phyloP scores from a whole-genome alignment of 768 basidiomycete genomes.

The Auriscalpium vulgare region DNA sequence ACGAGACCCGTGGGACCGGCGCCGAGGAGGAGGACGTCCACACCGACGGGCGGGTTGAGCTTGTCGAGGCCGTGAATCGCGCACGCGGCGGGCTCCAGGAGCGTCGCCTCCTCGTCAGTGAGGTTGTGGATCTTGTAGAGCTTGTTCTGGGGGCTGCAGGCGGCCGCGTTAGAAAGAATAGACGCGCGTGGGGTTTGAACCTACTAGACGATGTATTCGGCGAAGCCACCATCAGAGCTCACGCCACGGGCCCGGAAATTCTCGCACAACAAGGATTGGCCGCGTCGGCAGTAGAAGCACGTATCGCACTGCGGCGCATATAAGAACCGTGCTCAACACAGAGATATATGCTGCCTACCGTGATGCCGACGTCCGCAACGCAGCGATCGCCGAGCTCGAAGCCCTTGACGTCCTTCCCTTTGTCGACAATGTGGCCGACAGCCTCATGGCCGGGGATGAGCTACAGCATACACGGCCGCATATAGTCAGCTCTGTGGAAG shows the following conservation, averaged over 20 bases:
- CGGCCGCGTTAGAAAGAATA: background rate
- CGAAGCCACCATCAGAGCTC: slow-evolving; percentile 78
- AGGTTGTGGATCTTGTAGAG: slow-evolving; percentile 85
- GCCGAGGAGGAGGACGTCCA: slow-evolving; percentile 79
- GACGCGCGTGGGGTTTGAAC: slow-evolving; percentile 17
- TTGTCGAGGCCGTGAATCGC: slow-evolving; percentile 91
- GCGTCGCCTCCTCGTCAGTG: slow-evolving; percentile 78
- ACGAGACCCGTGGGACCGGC: slow-evolving; percentile 93
- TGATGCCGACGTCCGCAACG: slow-evolving; percentile 73
- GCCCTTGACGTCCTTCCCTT: slow-evolving; percentile 74
- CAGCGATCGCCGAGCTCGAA: slow-evolving; percentile 75
- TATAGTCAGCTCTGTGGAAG: background rate
- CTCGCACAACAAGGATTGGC: slow-evolving; percentile 78
- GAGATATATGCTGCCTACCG: slow-evolving; percentile 35
- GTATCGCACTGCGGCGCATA: slow-evolving; percentile 53
- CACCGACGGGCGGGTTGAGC: slow-evolving; percentile 71
- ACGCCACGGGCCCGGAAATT: slow-evolving; percentile 78
- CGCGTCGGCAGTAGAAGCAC: slow-evolving; percentile 85
- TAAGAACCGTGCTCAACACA: background rate
- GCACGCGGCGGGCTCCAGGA: slow-evolving; percentile 86
- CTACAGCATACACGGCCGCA: slow-evolving; percentile 22
- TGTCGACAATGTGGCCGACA: slow-evolving; percentile 63
- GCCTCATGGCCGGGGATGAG: slow-evolving; percentile 72
- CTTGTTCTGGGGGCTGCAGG: slow-evolving; percentile 55
- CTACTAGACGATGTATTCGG: slow-evolving; percentile 82